phyloP scores from a whole-genome alignment of 2,329 filamentous ascomycete species.

The Hypoxylon sp. region DNA sequence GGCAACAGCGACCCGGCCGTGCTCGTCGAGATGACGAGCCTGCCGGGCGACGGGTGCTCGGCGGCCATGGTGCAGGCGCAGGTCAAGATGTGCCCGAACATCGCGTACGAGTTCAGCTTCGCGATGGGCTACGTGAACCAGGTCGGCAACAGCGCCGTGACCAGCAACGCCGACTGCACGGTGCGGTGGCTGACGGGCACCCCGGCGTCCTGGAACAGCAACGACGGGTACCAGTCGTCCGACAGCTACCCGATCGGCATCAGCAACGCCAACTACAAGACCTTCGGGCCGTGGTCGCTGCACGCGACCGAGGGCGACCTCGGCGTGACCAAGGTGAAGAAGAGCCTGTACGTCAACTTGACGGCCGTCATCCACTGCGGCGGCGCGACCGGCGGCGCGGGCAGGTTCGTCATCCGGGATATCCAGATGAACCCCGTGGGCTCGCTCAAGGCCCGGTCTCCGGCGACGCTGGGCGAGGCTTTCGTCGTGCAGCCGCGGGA shows the following conservation, averaged over 20 bases:
- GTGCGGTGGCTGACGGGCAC: conserved; percentile 21
- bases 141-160: conserved; percentile 16
- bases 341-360: conserved; percentile 18
- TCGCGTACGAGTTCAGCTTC: conserved; percentile 22
- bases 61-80: conserved; percentile 19
- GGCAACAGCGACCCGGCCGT: conserved; percentile 17
- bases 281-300: conserved; percentile 20
- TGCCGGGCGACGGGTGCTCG: conserved; percentile 18
- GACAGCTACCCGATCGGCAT: conserved; percentile 16
- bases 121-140: conserved; percentile 28
- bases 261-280: conserved; percentile 24
- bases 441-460: conserved; percentile 2
- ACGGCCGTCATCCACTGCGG: conserved; percentile 22
- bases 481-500: conserved; percentile 5
- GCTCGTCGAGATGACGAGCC: conserved; percentile 15
- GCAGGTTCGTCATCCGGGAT: conserved; percentile 14
- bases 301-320: conserved; percentile 15
- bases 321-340: conserved; percentile 16
- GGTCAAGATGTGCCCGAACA: conserved; percentile 25
- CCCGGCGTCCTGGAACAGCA: conserved; percentile 9
- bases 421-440: conserved; percentile 16
- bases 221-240: conserved; percentile 19
- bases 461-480: conserved; percentile 3
- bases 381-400: conserved; percentile 7
- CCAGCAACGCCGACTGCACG: conserved; percentile 24